Percentiles rank a stretch among this genome's conserved stretches.
These are phyloP conservation scores for Thuja plicata DNA, from an alignment of 83 land plant species.

Conservation along the genomic window DNA sequence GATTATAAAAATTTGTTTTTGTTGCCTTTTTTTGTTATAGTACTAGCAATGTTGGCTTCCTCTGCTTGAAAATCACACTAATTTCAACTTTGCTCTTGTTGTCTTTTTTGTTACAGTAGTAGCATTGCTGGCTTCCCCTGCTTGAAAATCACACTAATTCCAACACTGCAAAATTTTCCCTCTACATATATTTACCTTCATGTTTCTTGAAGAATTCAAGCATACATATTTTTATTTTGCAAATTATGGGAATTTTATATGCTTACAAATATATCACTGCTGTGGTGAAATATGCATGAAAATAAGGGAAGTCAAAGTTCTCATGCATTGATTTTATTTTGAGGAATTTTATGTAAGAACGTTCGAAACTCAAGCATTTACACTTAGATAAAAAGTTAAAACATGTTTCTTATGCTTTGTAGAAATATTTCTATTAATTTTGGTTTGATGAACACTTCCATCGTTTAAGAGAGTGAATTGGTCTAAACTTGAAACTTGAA, in stretches of 20 bases:
- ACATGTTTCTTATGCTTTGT: not conserved
- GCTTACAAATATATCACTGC: not conserved
- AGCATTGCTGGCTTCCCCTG: slow-evolving; percentile 86
- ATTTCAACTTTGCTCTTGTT: not conserved
- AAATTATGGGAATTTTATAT: not conserved
- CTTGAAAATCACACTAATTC: slow-evolving; percentile 47
- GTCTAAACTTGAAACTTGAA: not conserved
- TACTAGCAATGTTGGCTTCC: too few relatives aligned
- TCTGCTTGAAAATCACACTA: too few relatives aligned
- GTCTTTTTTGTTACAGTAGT: slow-evolving; percentile 39
- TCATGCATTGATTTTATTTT: not conserved
- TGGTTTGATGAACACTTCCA: not conserved
- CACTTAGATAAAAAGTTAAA: not conserved
- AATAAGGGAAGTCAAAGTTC: not conserved
- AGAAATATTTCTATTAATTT: not conserved
- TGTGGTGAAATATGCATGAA: not conserved
- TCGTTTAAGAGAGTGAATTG: not conserved
- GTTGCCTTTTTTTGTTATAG: too few relatives aligned
- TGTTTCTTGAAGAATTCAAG: not conserved
- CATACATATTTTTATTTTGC: not conserved
- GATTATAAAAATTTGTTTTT: too few relatives aligned
- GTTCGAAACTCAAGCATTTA: not conserved
- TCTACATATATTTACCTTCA: slow-evolving; percentile 4
- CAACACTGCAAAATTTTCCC: slow-evolving; percentile 22
- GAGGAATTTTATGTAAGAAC: not conserved